Base-by-base conservation (phyloP, 2,329 filamentous ascomycete genomes). In the Parastagonospora nodorum region DNA sequence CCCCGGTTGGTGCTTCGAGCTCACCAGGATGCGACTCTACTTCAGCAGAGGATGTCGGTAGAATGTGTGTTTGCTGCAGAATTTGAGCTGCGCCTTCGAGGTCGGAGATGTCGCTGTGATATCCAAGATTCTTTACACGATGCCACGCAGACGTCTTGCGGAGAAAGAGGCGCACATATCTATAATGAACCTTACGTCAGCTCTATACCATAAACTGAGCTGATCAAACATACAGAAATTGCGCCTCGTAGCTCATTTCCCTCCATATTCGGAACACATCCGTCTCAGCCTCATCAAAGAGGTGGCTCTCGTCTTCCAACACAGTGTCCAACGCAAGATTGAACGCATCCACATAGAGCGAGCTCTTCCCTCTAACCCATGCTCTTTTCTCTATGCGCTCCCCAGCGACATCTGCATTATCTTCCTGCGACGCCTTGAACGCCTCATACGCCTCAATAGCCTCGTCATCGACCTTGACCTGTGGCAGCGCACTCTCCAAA, bases 321-420 rank as follows among this genome's bases (percentile, higher is more conserved):
- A 99, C 94, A 0, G 90, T 96, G 51, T 93, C 87, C 42, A 99
- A 77, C 2, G 93, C 91, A 11, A 97, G 79, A 66, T 96, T 96
- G 79, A 99, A 99, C 0, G 94, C 94, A 75, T 99, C 94, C 14
- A 97, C 91, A 65, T 99, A 99, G 48, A 99, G 90, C 1, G 92
- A 97, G 66, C 87, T 95, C 69, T 85, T 87, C 0, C 91, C 90
- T 64, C 82, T 85, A 4, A 86, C 75, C 90, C 90, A 96, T 52
- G 77, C 82, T 43, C 78, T 78, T 44, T 84, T 76, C 50, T 80
- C 80, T 11, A 88, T 67, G 7, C 83, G 78, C 32, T 78, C 75
- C 55, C 81, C 79, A 5, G 78, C 66, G 12, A 43, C 53, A 10
- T 55, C 65, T 30, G 66, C 64, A 8, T 78, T 68, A 8, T 76